Conservation (phyloP, 768 basidiomycete genomes). For the Tubosaeta sp. region DNA sequence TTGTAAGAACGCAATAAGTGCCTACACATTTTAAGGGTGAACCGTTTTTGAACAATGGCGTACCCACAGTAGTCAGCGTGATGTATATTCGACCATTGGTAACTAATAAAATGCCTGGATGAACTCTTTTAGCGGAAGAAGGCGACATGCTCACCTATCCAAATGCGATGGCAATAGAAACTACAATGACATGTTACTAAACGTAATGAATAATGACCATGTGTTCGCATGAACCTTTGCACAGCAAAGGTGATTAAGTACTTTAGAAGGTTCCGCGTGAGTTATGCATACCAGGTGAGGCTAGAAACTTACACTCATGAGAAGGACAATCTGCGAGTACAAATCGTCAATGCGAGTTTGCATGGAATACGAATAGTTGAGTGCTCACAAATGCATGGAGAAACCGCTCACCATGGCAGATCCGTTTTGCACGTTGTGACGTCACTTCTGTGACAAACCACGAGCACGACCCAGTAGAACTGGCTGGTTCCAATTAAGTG, state of each 20-base stretch:
- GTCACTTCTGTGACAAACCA: slow-evolving; percentile 4
- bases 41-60: not conserved
- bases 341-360: not conserved
- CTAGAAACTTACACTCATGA: slow-evolving; percentile 6
- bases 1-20: not conserved
- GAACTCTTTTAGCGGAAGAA: not conserved
- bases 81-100: not conserved
- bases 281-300: not conserved
- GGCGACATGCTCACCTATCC: slow-evolving; percentile 8
- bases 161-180: slow-evolving; percentile 16
- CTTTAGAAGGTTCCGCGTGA: not conserved
- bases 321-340: not conserved
- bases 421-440: not conserved
- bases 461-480: slow-evolving; percentile 2
- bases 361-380: too few species aligned
- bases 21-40: not conserved
- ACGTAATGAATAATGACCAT: not conserved
- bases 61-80: not conserved
- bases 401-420: slow-evolving; percentile 9
- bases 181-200: not conserved
- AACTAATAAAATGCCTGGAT: not conserved
- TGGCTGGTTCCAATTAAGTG: slow-evolving; percentile 5
- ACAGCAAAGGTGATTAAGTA: slow-evolving; percentile 6
- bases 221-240: slow-evolving; percentile 8
- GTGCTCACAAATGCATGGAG: slow-evolving; percentile 1